These are phyloP conservation scores for Plectranthus barbatus DNA, from an alignment of 257 asterid genomes.

Conservation along the genomic window DNA sequence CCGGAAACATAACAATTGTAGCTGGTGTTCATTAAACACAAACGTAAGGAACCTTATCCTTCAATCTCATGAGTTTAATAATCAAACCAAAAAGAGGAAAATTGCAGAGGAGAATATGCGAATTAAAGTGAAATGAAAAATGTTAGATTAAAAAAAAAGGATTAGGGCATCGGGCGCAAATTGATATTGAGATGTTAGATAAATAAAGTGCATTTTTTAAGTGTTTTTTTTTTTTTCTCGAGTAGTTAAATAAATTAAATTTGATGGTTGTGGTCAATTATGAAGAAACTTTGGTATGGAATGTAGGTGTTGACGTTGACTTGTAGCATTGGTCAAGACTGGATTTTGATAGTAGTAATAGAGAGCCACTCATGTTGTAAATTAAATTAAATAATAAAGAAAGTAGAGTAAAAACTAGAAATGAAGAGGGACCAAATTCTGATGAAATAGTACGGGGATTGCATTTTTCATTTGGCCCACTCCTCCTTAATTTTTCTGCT, in stretches of 20 bases:
- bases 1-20: neutral
- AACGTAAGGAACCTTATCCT: too few relatives aligned
- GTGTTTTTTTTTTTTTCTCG: too few relatives aligned
- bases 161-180: too few relatives aligned
- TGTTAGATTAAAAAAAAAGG: too few relatives aligned
- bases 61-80: too few relatives aligned
- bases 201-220: too few relatives aligned
- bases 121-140: too few relatives aligned
- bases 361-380: neutral
- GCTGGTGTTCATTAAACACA: neutral
- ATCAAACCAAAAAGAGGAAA: too few relatives aligned
- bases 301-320: slow-evolving; percentile 10
- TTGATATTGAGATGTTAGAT: too few relatives aligned
- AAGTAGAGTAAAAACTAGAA: neutral
- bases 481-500: slow-evolving; percentile 24
- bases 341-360: neutral
- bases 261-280: too few relatives aligned
- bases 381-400: neutral
- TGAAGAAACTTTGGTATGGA: neutral
- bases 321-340: neutral
- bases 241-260: too few relatives aligned
- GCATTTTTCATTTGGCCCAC: slow-evolving; percentile 14
- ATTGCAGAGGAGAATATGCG: too few relatives aligned
- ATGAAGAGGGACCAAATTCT: slow-evolving; percentile 6
- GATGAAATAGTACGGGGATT: neutral